These are phyloP conservation scores for Chaetomium fimeti DNA, from an alignment of 495 filamentous ascomycete species.

Conservation along the genomic window DNA sequence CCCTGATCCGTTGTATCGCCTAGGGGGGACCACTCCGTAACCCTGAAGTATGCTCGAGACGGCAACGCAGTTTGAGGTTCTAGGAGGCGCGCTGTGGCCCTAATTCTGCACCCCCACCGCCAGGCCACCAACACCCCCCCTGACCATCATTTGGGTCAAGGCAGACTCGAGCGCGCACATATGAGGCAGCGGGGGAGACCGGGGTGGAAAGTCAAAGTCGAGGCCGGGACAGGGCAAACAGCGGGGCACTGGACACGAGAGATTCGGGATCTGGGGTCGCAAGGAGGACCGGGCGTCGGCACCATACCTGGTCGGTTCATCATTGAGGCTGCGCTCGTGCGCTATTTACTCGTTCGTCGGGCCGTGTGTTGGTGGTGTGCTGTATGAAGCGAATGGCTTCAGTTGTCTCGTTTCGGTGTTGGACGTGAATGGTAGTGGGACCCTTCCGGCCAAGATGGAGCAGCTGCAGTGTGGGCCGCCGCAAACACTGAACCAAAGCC, in stretches of 20 bases:
- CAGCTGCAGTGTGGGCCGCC: conserved; percentile 17
- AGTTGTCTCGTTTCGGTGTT: background rate
- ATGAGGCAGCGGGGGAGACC: background rate
- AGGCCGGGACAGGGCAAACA: conserved; percentile 29
- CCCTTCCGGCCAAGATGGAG: conserved; percentile 7
- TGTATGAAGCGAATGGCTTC: background rate
- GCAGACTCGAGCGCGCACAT: background rate
- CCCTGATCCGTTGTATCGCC: background rate
- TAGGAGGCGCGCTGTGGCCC: background rate
- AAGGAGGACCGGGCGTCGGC: conserved; percentile 29
- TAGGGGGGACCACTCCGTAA: background rate
- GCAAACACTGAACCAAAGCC: conserved; percentile 14
- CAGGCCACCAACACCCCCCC: too few species aligned
- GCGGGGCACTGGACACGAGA: conserved; percentile 39
- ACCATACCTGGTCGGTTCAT: conserved; percentile 61
- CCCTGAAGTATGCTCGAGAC: background rate
- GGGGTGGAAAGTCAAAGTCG: conserved; percentile 24
- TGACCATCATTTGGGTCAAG: background rate
- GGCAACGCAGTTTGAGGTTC: background rate
- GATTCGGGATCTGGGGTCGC: conserved; percentile 24
- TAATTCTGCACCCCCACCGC: background rate
- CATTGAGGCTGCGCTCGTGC: conserved; percentile 25
- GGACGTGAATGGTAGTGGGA: conserved; percentile 8
- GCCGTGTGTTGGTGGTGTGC: background rate
- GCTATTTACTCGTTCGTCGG: conserved; percentile 3